Percentiles rank a stretch among this genome's conserved stretches.
These are phyloP conservation scores for Zygnema circumcarinatum DNA, from an alignment of 139 green algal genomes.

Conservation along the genomic window DNA sequence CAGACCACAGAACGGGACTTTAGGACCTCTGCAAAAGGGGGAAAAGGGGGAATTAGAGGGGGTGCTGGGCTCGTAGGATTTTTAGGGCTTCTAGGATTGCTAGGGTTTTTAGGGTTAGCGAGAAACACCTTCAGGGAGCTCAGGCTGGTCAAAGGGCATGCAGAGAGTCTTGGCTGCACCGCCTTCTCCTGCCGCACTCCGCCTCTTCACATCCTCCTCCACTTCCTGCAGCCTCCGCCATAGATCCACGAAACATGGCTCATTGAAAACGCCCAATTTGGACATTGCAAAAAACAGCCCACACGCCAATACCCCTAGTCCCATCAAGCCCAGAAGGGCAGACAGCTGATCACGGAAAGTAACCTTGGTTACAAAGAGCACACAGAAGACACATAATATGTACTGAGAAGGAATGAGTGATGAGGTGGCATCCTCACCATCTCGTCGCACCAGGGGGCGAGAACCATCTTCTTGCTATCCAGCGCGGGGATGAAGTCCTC, in stretches of 20 bases:
- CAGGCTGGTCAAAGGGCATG: constrained; percentile 92
- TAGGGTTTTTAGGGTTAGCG: too few relatives aligned
- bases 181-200: constrained; percentile 72
- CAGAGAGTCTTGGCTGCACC: constrained; percentile 97
- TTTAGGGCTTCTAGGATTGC: too few relatives aligned
- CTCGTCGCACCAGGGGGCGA: constrained; percentile 92
- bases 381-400: too few relatives aligned
- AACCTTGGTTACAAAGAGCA: too few relatives aligned
- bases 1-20: background rate
- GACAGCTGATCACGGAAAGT: too few relatives aligned
- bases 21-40: background rate
- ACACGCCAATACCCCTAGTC: too few relatives aligned
- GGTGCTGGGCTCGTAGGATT: too few relatives aligned
- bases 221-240: constrained; percentile 63
- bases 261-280: constrained; percentile 1
- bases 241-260: background rate
- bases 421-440: constrained; percentile 5
- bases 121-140: constrained; percentile 79
- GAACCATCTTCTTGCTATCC: constrained; percentile 86
- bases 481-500: constrained; percentile 91
- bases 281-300: constrained; percentile 28
- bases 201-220: constrained; percentile 93
- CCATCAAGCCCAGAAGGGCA: too few relatives aligned
- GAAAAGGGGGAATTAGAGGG: background rate
- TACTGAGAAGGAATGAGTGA: background rate